A percentile compares a stretch with the other conserved stretches of the same genome.
Conservation (phyloP, 2,329 filamentous ascomycete genomes). For the Beauveria australis region DNA sequence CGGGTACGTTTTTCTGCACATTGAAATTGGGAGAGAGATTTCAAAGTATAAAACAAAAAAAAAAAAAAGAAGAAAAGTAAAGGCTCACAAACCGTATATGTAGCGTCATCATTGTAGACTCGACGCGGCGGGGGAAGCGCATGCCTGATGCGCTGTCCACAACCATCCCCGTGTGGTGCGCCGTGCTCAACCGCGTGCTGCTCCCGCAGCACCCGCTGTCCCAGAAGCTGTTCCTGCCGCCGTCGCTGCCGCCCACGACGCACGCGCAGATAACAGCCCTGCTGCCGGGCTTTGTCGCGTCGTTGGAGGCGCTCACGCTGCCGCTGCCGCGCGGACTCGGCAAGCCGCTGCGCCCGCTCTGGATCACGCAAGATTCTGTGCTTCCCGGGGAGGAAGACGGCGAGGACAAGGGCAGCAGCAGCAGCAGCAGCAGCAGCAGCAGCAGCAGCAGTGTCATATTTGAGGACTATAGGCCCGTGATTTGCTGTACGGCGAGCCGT, state of each 20-base stretch:
- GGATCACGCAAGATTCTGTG: slow-evolving; percentile 65
- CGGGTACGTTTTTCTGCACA: slow-evolving; percentile 42
- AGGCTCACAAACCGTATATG: not conserved
- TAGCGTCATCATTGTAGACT: slow-evolving; percentile 80
- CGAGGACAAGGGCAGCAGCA: slow-evolving; percentile 2
- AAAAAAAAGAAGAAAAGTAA: too few relatives aligned
- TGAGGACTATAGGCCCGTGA: slow-evolving; percentile 57
- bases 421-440: slow-evolving; percentile 13
- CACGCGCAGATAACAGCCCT: slow-evolving; percentile 66
- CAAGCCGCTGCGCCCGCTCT: slow-evolving; percentile 70
- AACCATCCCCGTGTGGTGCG: slow-evolving; percentile 89
- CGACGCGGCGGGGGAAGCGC: slow-evolving; percentile 81
- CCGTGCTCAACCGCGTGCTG: slow-evolving; percentile 70
- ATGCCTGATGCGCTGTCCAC: slow-evolving; percentile 95
- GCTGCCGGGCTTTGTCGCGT: slow-evolving; percentile 45
- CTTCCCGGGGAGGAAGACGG: slow-evolving; percentile 23
- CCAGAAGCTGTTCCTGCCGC: slow-evolving; percentile 60
- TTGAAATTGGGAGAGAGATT: too few relatives aligned
- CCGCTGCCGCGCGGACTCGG: slow-evolving; percentile 46
- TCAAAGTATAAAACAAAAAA: too few relatives aligned
- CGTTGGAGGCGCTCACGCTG: slow-evolving; percentile 48
- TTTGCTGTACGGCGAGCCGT: slow-evolving; percentile 80
- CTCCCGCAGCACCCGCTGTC: slow-evolving; percentile 50
- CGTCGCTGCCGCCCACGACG: slow-evolving; percentile 61
- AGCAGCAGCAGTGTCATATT: slow-evolving; percentile 30